phyloP scores from a whole-genome alignment of 2,329 filamentous ascomycete genomes.

The Cladophialophora immunda region DNA sequence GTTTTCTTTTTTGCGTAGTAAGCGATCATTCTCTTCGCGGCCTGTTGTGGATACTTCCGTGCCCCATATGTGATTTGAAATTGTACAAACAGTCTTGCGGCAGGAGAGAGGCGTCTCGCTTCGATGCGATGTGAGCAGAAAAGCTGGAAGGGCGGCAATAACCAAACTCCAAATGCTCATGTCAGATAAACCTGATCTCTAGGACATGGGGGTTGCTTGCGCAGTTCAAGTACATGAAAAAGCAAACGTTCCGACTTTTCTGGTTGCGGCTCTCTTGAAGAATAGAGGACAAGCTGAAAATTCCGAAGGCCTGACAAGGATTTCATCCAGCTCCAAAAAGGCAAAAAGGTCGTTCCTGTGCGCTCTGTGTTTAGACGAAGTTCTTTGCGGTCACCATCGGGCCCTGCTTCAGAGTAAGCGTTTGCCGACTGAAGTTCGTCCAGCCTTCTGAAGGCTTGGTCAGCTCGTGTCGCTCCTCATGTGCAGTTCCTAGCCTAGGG shows the following conservation, averaged over 20 bases:
- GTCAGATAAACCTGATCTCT: neutral
- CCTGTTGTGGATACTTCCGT: neutral
- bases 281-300: neutral
- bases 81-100: neutral
- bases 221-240: slow-evolving; percentile 6
- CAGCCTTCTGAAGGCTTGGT: slow-evolving; percentile 33
- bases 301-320: neutral
- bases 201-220: slow-evolving; percentile 10
- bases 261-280: neutral
- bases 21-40: neutral
- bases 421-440: slow-evolving; percentile 29
- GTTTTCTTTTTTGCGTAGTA: neutral
- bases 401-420: slow-evolving; percentile 23
- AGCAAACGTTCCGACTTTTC: neutral
- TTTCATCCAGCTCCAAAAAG: neutral
- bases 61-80: neutral
- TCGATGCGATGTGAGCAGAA: neutral
- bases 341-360: neutral
- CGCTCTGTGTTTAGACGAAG: slow-evolving; percentile 28
- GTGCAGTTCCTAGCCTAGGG: slow-evolving; percentile 16
- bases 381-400: slow-evolving; percentile 32
- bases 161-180: neutral
- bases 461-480: slow-evolving; percentile 36
- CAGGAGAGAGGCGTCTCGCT: neutral
- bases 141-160: neutral